Evolutionary conservation across 2,329 filamentous ascomycete genomes (phyloP).

Genomic region (Penicillium sp.): DNA sequence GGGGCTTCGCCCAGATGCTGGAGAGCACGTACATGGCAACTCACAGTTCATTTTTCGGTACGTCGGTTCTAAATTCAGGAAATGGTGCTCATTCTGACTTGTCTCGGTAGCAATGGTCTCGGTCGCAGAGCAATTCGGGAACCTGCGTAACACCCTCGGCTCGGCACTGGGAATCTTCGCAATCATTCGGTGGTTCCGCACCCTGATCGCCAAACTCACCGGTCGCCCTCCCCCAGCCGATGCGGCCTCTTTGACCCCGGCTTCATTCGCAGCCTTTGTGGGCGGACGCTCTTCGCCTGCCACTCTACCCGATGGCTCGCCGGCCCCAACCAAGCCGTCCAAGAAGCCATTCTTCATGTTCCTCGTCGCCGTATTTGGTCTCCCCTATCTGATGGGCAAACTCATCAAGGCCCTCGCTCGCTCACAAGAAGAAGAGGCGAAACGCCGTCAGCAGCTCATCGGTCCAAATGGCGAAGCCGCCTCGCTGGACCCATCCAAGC

Average conservation of each 20-base stretch:
- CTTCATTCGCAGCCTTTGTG: conserved; percentile 85
- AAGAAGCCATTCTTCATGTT: conserved; percentile 97
- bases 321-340: conserved; percentile 67
- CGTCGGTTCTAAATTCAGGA: conserved; percentile 32
- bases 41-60: conserved; percentile 97
- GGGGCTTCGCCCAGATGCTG: conserved; percentile 97
- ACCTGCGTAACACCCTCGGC: conserved; percentile 85
- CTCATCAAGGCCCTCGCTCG: conserved; percentile 80
- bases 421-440: conserved; percentile 73
- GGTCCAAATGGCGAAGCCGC: conserved; percentile 47
- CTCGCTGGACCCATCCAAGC: conserved; percentile 76
- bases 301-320: conserved; percentile 61
- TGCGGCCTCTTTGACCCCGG: conserved; percentile 78
- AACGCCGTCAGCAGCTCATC: conserved; percentile 48
- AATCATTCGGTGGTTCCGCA: conserved; percentile 88
- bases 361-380: conserved; percentile 84
- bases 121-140: conserved; percentile 94
- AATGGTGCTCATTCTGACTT: conserved; percentile 14
- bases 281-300: conserved; percentile 53
- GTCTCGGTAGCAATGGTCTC: conserved; percentile 80
- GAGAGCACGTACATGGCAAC: conserved; percentile 99
- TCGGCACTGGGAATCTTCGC: conserved; percentile 95
- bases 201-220: conserved; percentile 84
- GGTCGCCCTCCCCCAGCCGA: conserved; percentile 86
- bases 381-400: conserved; percentile 96